Percentiles rank a stretch among this genome's conserved stretches.
phyloP scores from a whole-genome alignment of 108 stramenopile genomes.

The Pinguiococcus pyrenoidosus region DNA sequence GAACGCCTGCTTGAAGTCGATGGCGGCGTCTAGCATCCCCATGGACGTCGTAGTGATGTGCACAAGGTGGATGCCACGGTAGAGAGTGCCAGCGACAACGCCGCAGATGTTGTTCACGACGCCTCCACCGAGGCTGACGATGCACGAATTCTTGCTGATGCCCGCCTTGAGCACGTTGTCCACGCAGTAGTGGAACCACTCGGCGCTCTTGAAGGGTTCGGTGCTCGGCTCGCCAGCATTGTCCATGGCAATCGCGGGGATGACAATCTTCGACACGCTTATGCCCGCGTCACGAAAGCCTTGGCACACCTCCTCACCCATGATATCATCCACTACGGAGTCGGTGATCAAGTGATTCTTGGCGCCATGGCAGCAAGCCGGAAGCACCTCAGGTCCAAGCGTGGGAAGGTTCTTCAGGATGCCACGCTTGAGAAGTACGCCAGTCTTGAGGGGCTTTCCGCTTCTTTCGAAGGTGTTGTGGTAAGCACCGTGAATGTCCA shows the following conservation, averaged over 20 bases:
- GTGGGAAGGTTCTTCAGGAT: conserved; percentile 14
- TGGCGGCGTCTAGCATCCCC: conserved; percentile 29
- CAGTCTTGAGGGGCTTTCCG: conserved; percentile 20
- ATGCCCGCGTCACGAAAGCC: conserved; percentile 24
- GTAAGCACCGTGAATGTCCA: conserved; percentile 20
- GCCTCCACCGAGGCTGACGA: conserved; percentile 31
- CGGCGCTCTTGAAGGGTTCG: conserved; percentile 23
- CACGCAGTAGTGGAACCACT: conserved; percentile 1
- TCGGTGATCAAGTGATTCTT: conserved; percentile 28
- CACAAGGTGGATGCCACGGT: conserved; percentile 24
- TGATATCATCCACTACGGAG: conserved; percentile 17
- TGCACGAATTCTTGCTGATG: conserved; percentile 25
- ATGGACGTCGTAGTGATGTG: conserved; percentile 25
- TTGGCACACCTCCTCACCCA: conserved; percentile 18
- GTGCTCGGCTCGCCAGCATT: conserved; percentile 24
- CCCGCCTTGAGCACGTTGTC: conserved; percentile 10
- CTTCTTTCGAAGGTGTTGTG: conserved; percentile 20
- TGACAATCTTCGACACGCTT: conserved; percentile 13
- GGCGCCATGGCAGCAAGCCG: conserved; percentile 18
- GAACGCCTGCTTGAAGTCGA: conserved; percentile 33
- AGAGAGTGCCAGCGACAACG: conserved; percentile 21
- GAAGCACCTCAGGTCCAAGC: conserved; percentile 7
- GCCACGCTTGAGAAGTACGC: conserved; percentile 24
- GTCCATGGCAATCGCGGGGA: conserved; percentile 15
- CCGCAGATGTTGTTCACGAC: conserved; percentile 24